Conservation (phyloP, 1,284 basidiomycete species). For the Baeospora myosura region DNA sequence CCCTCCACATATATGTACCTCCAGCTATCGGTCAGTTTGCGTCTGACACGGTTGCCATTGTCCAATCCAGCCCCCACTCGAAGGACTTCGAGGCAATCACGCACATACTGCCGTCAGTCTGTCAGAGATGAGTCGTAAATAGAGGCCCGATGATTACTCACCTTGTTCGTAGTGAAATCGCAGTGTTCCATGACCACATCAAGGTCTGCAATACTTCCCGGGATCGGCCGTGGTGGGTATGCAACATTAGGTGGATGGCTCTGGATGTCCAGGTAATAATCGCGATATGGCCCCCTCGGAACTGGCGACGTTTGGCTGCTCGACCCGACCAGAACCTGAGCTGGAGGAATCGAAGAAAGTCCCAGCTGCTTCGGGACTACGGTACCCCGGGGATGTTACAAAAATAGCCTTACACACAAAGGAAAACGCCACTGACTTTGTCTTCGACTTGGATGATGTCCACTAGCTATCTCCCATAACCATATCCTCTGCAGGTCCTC, state of each 20-base stretch:
- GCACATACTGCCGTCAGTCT: slow-evolving; percentile 47
- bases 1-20: slow-evolving; percentile 60
- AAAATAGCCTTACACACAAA: not conserved
- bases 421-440: slow-evolving; percentile 46
- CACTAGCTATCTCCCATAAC: slow-evolving; percentile 49
- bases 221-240: slow-evolving; percentile 26
- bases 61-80: slow-evolving; percentile 67
- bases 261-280: not conserved
- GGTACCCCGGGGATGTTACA: not conserved
- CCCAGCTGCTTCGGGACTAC: not conserved
- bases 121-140: slow-evolving; percentile 3
- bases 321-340: no score
- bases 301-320: no score
- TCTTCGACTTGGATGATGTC: slow-evolving; percentile 81
- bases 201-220: slow-evolving; percentile 41
- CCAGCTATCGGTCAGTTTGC: slow-evolving; percentile 55
- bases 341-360: not conserved
- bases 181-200: slow-evolving; percentile 72
- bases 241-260: not conserved
- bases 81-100: slow-evolving; percentile 72
- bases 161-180: slow-evolving; percentile 78
- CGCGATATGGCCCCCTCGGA: no score
- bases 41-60: slow-evolving; percentile 52
- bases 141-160: no score
- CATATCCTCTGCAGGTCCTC: slow-evolving; percentile 10